Evolutionary conservation across 176 grass and related monocot genomes (phyloP).

Genomic region (Sorghum bicolor): DNA sequence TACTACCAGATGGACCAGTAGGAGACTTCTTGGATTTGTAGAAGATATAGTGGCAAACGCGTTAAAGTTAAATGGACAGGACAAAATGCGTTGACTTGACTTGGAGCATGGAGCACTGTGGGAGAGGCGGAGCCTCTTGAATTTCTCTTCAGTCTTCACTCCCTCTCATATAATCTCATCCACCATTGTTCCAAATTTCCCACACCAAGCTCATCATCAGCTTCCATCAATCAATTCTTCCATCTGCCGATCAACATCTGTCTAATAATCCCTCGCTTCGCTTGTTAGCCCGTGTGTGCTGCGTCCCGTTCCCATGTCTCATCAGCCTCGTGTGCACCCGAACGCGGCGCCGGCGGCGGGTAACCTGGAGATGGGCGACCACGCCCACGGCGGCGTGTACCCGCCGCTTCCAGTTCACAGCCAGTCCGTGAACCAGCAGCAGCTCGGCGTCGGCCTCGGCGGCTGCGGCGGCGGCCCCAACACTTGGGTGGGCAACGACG

Average conservation of each 20-base stretch:
- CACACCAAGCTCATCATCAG: not conserved
- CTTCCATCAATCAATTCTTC: not conserved
- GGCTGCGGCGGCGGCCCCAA: not conserved
- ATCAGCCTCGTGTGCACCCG: not conserved
- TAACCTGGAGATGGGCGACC: slow-evolving; percentile 14
- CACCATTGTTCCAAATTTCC: not conserved
- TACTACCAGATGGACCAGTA: not conserved
- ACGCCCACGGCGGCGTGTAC: not conserved
- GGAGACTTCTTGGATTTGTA: not conserved
- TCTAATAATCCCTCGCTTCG: not conserved
- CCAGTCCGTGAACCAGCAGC: not conserved
- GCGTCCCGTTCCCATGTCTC: not conserved
- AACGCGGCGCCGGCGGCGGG: not conserved
- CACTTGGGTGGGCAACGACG: slow-evolving; percentile 47
- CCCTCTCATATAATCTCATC: not conserved
- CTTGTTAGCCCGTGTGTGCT: not conserved
- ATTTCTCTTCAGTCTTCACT: not conserved
- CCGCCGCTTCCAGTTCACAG: not conserved
- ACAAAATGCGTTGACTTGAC: slow-evolving; percentile 27
- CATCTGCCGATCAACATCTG: not conserved
- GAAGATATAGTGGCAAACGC: not conserved
- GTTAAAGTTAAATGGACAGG: not conserved
- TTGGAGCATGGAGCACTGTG: not conserved
- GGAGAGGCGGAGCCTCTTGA: not conserved
- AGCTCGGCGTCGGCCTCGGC: slow-evolving; percentile 23